Percentiles rank a stretch among this genome's conserved stretches.
Evolutionary conservation across 164 flowering plant genomes (phyloP).

Genomic region (Stephania yunnanensis): DNA sequence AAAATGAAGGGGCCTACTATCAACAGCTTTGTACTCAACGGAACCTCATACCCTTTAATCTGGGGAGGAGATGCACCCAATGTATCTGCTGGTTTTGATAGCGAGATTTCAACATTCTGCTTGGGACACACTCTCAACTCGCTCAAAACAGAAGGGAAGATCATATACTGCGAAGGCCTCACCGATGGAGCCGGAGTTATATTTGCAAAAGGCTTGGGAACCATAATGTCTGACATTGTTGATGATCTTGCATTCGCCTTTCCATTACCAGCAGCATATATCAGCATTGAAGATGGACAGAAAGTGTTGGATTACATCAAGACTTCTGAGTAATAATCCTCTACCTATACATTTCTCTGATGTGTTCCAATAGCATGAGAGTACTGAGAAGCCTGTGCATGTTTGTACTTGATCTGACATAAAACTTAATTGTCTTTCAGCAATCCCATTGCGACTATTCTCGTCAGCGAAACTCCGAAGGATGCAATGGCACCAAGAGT

Average conservation of each 20-base stretch:
- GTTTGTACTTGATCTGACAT: background rate
- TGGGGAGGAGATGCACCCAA: constrained; percentile 19
- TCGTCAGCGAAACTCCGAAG: constrained; percentile 10
- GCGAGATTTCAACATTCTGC: constrained; percentile 1
- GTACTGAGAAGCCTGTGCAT: background rate
- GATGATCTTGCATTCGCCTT: constrained; percentile 11
- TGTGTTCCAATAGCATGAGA: background rate
- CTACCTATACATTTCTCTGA: background rate
- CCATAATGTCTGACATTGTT: constrained; percentile 2
- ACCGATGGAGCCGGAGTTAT: constrained; percentile 18
- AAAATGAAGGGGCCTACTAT: constrained; percentile 8
- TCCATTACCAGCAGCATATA: constrained; percentile 11
- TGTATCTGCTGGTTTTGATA: background rate
- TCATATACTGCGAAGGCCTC: constrained; percentile 23
- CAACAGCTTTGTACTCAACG: constrained; percentile 15
- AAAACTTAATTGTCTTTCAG: constrained; percentile 8
- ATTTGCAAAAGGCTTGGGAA: constrained; percentile 16
- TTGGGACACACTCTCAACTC: constrained; percentile 8
- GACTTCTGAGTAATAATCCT: constrained; percentile 6
- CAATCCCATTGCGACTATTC: constrained; percentile 17
- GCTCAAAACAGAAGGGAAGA: constrained; percentile 16
- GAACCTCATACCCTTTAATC: constrained; percentile 16
- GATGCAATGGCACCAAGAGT: constrained; percentile 16
- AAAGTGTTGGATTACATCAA: constrained; percentile 15
- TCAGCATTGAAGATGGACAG: constrained; percentile 7